Percentiles rank a stretch among this genome's conserved stretches.
Conservation (phyloP, 768 basidiomycete genomes). For the Macrolepiota dolichaula region DNA sequence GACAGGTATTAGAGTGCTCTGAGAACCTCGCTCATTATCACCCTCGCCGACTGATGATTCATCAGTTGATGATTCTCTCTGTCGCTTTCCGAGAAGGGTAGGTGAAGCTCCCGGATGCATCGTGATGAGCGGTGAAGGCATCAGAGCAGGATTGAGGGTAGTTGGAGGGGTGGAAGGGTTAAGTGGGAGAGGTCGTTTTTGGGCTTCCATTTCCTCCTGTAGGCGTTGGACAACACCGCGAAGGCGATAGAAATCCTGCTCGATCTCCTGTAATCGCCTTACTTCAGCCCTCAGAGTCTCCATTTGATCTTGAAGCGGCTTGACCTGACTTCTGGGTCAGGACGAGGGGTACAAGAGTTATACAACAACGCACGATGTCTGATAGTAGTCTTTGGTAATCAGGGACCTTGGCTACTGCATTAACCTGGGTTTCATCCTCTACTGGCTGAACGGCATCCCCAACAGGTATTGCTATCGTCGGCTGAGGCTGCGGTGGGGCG, state of each 20-base stretch:
- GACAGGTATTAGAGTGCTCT: constrained; percentile 36
- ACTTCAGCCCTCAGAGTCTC: constrained; percentile 23
- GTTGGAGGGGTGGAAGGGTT: constrained; percentile 16
- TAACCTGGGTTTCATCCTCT: neutral
- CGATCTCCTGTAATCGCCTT: constrained; percentile 15
- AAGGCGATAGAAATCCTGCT: constrained; percentile 21
- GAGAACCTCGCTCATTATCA: constrained; percentile 35
- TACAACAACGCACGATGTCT: neutral
- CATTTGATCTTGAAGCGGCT: constrained; percentile 17
- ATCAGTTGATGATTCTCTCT: constrained; percentile 47
- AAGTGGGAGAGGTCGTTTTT: constrained; percentile 2
- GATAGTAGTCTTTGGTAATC: constrained; percentile 2
- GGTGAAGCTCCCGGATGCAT: constrained; percentile 39
- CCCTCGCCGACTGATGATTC: constrained; percentile 39
- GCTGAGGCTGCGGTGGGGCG: neutral
- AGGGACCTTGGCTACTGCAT: neutral
- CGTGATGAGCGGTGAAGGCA: constrained; percentile 13
- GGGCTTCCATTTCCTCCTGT: neutral
- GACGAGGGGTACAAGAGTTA: constrained; percentile 1
- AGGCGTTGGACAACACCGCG: constrained; percentile 10
- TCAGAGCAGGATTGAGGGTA: constrained; percentile 1
- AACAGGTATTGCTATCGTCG: neutral
- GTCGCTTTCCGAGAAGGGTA: constrained; percentile 63
- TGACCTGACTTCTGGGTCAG: constrained; percentile 14
- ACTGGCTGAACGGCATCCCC: neutral